phyloP scores from a whole-genome alignment of 2,329 filamentous ascomycete species.

The Purpureocillium takamizusanense region DNA sequence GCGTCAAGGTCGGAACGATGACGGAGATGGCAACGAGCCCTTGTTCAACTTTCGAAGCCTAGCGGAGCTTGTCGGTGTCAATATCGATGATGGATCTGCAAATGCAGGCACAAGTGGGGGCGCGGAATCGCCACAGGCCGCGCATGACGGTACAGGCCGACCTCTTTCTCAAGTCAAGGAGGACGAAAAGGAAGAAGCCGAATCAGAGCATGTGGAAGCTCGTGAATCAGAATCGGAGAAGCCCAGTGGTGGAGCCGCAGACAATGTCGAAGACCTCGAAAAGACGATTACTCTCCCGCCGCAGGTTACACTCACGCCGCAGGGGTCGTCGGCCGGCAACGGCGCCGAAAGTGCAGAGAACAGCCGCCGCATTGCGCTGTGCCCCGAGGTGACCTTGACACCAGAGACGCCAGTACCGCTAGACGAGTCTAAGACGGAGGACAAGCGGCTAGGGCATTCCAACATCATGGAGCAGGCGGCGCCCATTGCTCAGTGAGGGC shows the following conservation, averaged over 20 bases:
- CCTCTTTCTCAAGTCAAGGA: slow-evolving; percentile 28
- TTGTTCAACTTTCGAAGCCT: slow-evolving; percentile 90
- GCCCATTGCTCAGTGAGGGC: slow-evolving; percentile 22
- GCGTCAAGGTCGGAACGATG: slow-evolving; percentile 37
- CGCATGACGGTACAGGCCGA: slow-evolving; percentile 9
- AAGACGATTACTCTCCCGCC: slow-evolving; percentile 3
- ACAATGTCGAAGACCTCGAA: slow-evolving; percentile 3
- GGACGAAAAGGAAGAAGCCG: slow-evolving; percentile 24
- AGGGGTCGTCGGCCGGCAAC: slow-evolving; percentile 26
- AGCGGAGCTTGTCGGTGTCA: slow-evolving; percentile 70
- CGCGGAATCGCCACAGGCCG: slow-evolving; percentile 12
- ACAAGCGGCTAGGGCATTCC: slow-evolving; percentile 34
- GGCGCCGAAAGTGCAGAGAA: slow-evolving; percentile 1
- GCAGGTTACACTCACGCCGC: slow-evolving; percentile 11
- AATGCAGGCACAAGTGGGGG: slow-evolving; percentile 18
- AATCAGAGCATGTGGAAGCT: slow-evolving; percentile 21
- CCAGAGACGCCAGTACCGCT: slow-evolving; percentile 35
- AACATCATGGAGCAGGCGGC: slow-evolving; percentile 24
- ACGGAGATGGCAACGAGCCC: slow-evolving; percentile 53
- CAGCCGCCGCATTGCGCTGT: slow-evolving; percentile 2
- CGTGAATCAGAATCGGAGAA: too few relatives aligned
- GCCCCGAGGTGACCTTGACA: slow-evolving; percentile 37
- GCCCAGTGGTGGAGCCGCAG: not conserved
- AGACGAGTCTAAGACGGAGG: slow-evolving; percentile 23
- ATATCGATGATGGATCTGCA: slow-evolving; percentile 37